Evolutionary conservation across 768 basidiomycete genomes (phyloP).

Genomic region (Sporobolomyces roseus): DNA sequence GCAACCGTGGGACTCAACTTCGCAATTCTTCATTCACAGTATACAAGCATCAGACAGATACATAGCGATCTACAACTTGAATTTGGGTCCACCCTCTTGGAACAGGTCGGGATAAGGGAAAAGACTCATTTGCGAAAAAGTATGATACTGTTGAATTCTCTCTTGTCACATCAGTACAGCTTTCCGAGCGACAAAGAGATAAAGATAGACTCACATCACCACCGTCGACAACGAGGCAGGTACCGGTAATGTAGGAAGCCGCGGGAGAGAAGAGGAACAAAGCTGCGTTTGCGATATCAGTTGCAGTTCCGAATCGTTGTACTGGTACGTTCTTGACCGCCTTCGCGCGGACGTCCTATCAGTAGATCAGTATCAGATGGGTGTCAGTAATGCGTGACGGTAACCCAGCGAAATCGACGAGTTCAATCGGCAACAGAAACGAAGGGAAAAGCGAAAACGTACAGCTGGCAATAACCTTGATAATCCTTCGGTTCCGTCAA

Average conservation of each 20-base stretch:
- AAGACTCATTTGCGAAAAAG: not conserved
- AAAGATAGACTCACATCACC: slow-evolving; percentile 44
- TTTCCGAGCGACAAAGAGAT: not conserved
- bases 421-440: not conserved
- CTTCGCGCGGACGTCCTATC: slow-evolving; percentile 43
- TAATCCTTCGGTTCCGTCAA: slow-evolving; percentile 67
- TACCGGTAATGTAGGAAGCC: slow-evolving; percentile 47
- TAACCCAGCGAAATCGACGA: no score
- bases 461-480: slow-evolving; percentile 48
- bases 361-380: no score
- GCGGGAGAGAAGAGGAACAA: slow-evolving; percentile 53
- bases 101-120: slow-evolving; percentile 19
- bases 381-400: no score
- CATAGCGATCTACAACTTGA: slow-evolving; percentile 15
- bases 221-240: slow-evolving; percentile 48
- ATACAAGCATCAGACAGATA: not conserved
- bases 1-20: no score
- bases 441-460: no score
- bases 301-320: slow-evolving; percentile 44
- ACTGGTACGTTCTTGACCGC: slow-evolving; percentile 43
- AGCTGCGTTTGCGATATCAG: slow-evolving; percentile 52
- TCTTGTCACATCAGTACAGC: not conserved
- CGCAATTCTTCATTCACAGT: no score
- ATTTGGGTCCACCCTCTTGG: slow-evolving; percentile 6
- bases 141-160: slow-evolving; percentile 18